Conservation (phyloP, 768 basidiomycete species). For the Boletus subparvulus region DNA sequence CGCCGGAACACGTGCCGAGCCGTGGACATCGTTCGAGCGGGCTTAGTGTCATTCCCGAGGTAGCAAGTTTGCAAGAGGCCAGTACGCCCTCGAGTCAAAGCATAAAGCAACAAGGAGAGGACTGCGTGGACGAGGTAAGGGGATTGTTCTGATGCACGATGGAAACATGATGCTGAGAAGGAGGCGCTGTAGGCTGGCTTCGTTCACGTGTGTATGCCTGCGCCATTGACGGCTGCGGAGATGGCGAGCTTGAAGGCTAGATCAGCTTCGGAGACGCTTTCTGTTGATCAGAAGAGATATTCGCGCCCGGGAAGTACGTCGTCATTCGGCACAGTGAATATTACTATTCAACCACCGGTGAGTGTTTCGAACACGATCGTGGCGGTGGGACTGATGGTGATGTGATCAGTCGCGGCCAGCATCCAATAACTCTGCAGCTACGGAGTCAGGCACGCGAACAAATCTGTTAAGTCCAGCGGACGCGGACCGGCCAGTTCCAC, state of each 20-base stretch:
- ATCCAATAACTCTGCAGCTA: conserved; percentile 34
- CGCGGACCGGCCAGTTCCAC: conserved; percentile 38
- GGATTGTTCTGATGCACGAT: neutral
- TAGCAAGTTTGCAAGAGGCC: conserved; percentile 39
- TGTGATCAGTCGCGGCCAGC: conserved; percentile 38
- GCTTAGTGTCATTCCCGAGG: conserved; percentile 58
- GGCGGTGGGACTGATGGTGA: conserved; percentile 7
- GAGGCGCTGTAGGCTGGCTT: conserved; percentile 27
- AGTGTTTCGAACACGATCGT: conserved; percentile 3
- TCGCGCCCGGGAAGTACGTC: conserved; percentile 32
- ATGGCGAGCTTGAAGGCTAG: conserved; percentile 20
- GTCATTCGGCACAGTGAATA: conserved; percentile 32
- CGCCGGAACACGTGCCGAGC: conserved; percentile 34
- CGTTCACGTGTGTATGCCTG: conserved; percentile 36
- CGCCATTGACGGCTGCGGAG: conserved; percentile 26
- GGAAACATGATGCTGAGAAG: conserved; percentile 14
- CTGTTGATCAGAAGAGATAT: conserved; percentile 19
- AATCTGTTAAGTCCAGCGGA: conserved; percentile 41
- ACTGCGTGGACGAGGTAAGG: conserved; percentile 36
- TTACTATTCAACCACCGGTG: conserved; percentile 35
- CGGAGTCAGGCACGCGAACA: conserved; percentile 23
- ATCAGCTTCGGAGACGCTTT: conserved; percentile 21
- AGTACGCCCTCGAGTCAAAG: conserved; percentile 20
- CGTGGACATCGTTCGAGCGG: conserved; percentile 37
- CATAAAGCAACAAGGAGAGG: conserved; percentile 39